These are phyloP conservation scores for Lactifluus pinguis DNA, from an alignment of 768 basidiomycete genomes.

Conservation along the genomic window DNA sequence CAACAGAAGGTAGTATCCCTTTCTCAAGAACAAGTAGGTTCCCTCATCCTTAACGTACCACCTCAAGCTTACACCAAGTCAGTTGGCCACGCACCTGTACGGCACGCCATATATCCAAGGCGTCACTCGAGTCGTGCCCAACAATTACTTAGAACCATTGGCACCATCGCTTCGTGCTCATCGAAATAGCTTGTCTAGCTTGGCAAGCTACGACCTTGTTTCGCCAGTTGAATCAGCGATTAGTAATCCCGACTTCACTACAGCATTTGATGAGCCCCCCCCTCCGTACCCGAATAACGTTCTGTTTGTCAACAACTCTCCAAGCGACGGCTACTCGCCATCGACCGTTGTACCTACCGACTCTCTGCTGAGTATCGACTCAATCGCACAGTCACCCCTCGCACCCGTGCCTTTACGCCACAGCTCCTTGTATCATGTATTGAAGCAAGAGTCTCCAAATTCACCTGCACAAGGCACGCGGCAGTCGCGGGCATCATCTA, in stretches of 20 bases:
- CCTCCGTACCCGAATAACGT: constrained; percentile 7
- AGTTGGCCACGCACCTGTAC: not conserved
- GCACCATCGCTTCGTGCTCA: not conserved
- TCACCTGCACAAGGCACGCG: constrained; percentile 1
- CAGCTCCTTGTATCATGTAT: constrained; percentile 12
- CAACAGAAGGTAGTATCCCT: not conserved
- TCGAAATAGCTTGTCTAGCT: not conserved
- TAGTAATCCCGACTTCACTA: not conserved
- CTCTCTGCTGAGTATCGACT: not conserved
- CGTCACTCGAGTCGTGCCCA: not conserved
- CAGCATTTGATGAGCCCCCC: constrained; percentile 9
- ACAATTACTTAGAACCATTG: not conserved
- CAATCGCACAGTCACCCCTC: constrained; percentile 4
- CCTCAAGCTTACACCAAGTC: not conserved
- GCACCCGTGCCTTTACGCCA: constrained; percentile 13
- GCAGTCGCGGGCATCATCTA: not conserved
- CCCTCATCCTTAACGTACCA: not conserved
- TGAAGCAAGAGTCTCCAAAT: constrained; percentile 7
- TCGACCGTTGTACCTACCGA: not conserved
- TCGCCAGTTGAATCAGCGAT: not conserved
- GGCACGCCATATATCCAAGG: constrained; percentile 1
- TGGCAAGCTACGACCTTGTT: not conserved
- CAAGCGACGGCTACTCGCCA: not conserved
- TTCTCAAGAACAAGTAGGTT: not conserved
- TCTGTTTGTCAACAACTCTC: not conserved